These are phyloP conservation scores for Solanum corneliomulleri DNA, from an alignment of 257 asterid genomes.

Conservation along the genomic window DNA sequence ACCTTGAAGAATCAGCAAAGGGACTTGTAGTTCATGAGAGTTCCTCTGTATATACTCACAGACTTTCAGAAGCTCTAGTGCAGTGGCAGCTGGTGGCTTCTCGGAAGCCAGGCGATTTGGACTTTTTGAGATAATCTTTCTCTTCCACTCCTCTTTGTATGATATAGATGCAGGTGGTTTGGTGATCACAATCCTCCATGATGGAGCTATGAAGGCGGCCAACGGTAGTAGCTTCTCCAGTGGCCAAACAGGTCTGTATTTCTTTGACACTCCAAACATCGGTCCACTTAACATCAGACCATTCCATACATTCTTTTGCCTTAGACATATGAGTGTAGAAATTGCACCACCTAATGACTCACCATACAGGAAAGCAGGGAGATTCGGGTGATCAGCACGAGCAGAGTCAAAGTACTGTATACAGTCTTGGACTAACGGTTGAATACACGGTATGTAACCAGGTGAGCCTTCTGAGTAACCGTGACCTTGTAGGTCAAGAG, in stretches of 20 bases:
- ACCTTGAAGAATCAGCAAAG: constrained; percentile 69
- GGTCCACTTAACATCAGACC: constrained; percentile 66
- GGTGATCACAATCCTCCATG: constrained; percentile 46
- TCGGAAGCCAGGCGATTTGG: constrained; percentile 40
- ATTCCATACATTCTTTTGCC: constrained; percentile 49
- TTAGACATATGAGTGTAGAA: constrained; percentile 35
- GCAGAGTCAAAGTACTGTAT: constrained; percentile 34
- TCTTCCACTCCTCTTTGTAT: constrained; percentile 55
- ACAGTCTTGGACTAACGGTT: constrained; percentile 44
- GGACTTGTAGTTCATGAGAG: constrained; percentile 35
- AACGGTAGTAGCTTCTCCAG: constrained; percentile 51
- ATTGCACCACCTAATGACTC: constrained; percentile 78
- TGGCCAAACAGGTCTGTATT: constrained; percentile 70
- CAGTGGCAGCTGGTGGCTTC: constrained; percentile 54
- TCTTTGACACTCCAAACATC: constrained; percentile 62
- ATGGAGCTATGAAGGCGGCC: constrained; percentile 55
- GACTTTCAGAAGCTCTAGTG: constrained; percentile 41
- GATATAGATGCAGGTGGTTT: constrained; percentile 39
- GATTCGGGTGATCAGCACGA: constrained; percentile 18
- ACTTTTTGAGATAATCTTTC: constrained; percentile 31
- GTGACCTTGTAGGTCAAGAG: constrained; percentile 73
- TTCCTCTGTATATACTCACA: constrained; percentile 33
- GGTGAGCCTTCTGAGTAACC: constrained; percentile 62
- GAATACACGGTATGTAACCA: constrained; percentile 39
- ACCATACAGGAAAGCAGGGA: constrained; percentile 69